Percentiles rank a stretch among this genome's conserved stretches.
Evolutionary conservation across 1,284 basidiomycete species (phyloP).

Genomic region (Cutaneotrichosporon curvatum): DNA sequence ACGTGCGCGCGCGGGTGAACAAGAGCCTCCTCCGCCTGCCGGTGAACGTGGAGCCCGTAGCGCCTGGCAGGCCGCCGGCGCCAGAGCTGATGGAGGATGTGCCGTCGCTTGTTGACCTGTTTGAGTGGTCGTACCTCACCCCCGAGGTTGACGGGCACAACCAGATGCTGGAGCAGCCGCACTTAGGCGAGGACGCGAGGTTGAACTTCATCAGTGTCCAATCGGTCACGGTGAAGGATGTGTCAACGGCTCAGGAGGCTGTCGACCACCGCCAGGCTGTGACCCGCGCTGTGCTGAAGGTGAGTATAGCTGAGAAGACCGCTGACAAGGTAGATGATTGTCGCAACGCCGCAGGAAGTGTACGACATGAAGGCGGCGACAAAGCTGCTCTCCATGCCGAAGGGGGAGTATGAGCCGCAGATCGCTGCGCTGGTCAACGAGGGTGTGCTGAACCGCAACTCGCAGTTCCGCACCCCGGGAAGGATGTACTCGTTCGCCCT

Average conservation of each 20-base stretch:
- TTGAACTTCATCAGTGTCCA: slow-evolving; percentile 57
- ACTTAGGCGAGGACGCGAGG: slow-evolving; percentile 58
- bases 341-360: slow-evolving; percentile 60
- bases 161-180: slow-evolving; percentile 8
- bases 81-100: neutral
- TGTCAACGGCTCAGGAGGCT: slow-evolving; percentile 7
- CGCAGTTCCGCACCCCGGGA: slow-evolving; percentile 9
- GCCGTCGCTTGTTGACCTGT: slow-evolving; percentile 19
- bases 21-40: slow-evolving; percentile 62
- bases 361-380: slow-evolving; percentile 59
- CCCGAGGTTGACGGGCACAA: slow-evolving; percentile 58
- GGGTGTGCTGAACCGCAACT: slow-evolving; percentile 25
- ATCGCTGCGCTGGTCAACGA: slow-evolving; percentile 32
- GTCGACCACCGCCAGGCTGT: slow-evolving; percentile 37
- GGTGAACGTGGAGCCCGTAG: slow-evolving; percentile 8
- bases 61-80: slow-evolving; percentile 6
- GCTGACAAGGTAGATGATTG: slow-evolving; percentile 51
- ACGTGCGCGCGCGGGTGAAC: slow-evolving; percentile 70
- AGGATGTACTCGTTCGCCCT: slow-evolving; percentile 24
- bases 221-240: slow-evolving; percentile 48
- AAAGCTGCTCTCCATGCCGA: slow-evolving; percentile 54
- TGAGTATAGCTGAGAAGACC: slow-evolving; percentile 26
- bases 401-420: slow-evolving; percentile 53
- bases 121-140: slow-evolving; percentile 47
- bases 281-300: slow-evolving; percentile 66